phyloP scores from a whole-genome alignment of 1,139 yeast genomes.

The Saccharomyces hybrid region DNA sequence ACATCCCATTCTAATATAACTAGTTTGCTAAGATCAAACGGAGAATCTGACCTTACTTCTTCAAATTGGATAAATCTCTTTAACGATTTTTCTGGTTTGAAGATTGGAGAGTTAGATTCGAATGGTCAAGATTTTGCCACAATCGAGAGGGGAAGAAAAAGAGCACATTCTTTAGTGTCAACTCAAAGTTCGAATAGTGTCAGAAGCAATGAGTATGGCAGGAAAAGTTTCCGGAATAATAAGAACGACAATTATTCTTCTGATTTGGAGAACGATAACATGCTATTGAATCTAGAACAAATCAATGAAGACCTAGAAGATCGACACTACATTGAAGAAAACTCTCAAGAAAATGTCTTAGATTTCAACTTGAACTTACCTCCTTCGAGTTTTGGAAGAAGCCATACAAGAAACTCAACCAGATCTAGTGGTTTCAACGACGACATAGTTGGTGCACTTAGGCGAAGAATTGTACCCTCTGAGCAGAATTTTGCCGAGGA shows the following conservation, averaged over 20 bases:
- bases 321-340: slow-evolving; percentile 8
- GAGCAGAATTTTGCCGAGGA: slow-evolving; percentile 5
- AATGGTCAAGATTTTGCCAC: slow-evolving; percentile 3
- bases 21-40: not conserved
- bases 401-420: slow-evolving; percentile 16
- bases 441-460: slow-evolving; percentile 24
- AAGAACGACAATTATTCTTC: slow-evolving; percentile 7
- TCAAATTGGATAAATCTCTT: slow-evolving; percentile 4
- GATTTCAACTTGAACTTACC: slow-evolving; percentile 25
- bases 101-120: not conserved
- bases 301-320: slow-evolving; percentile 25
- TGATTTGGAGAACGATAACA: slow-evolving; percentile 8
- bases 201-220: slow-evolving; percentile 26
- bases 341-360: slow-evolving; percentile 13
- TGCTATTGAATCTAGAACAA: slow-evolving; percentile 24
- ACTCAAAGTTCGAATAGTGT: slow-evolving; percentile 21
- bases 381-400: slow-evolving; percentile 29
- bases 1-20: not conserved
- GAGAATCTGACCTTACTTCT: not conserved
- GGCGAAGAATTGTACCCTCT: slow-evolving; percentile 7
- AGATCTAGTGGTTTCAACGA: slow-evolving; percentile 9
- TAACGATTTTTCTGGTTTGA: not conserved
- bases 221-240: slow-evolving; percentile 12
- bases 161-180: slow-evolving; percentile 11
- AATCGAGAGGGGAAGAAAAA: slow-evolving; percentile 22